These are phyloP conservation scores for Schwanniomyces pseudopolymorphus DNA, from an alignment of 805 yeast genomes.

Conservation along the genomic window DNA sequence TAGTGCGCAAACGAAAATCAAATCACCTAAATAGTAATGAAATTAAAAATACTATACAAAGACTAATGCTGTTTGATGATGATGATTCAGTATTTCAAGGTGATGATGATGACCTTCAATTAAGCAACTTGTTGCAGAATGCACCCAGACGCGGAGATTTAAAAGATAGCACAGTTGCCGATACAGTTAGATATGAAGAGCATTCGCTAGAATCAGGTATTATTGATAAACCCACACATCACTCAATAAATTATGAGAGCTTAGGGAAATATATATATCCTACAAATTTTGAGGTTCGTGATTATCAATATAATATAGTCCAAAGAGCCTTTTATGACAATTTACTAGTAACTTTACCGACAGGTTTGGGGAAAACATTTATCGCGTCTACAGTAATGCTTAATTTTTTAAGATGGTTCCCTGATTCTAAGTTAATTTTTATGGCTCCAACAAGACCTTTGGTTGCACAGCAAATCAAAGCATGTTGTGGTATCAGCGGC, in stretches of 20 bases:
- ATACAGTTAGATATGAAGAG: slow-evolving; percentile 5
- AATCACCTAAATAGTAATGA: not conserved
- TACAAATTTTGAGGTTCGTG: slow-evolving; percentile 77
- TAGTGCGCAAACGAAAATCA: not conserved
- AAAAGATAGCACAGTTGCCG: slow-evolving; percentile 9
- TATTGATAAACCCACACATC: slow-evolving; percentile 21
- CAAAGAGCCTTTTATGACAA: slow-evolving; percentile 69
- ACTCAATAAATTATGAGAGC: slow-evolving; percentile 19
- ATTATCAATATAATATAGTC: slow-evolving; percentile 84
- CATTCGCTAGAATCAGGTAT: not conserved
- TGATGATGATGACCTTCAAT: slow-evolving; percentile 11
- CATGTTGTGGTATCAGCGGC: slow-evolving; percentile 86
- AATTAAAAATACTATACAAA: not conserved
- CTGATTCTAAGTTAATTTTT: slow-evolving; percentile 74
- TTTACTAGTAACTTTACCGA: slow-evolving; percentile 86
- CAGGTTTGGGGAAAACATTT: slow-evolving; percentile 96
- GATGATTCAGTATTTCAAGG: slow-evolving; percentile 14
- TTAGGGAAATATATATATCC: slow-evolving; percentile 69
- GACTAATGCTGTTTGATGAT: slow-evolving; percentile 2
- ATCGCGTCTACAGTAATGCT: slow-evolving; percentile 94
- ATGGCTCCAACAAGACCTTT: slow-evolving; percentile 97
- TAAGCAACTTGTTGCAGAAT: slow-evolving; percentile 3
- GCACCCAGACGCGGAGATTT: slow-evolving; percentile 4
- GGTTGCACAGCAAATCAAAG: slow-evolving; percentile 94
- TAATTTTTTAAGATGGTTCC: slow-evolving; percentile 86